phyloP scores from a whole-genome alignment of 108 stramenopile genomes.

The Conticribra weissflogii region DNA sequence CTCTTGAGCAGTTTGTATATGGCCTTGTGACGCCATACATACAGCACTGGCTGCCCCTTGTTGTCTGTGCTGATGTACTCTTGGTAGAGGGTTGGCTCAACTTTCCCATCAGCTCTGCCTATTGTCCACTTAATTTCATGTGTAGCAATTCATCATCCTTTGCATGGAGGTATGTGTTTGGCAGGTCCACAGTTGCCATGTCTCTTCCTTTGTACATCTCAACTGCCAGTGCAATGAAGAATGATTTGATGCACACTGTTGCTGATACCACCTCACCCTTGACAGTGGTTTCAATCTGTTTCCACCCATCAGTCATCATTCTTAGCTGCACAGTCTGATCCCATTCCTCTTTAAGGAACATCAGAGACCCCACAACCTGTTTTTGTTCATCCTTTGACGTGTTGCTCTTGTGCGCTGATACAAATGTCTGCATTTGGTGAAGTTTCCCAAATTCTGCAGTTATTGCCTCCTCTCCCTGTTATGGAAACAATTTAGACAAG shows the following conservation, averaged over 20 bases:
- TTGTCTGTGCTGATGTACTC: no score
- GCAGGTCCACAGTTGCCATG: not conserved
- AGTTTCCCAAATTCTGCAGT: not conserved
- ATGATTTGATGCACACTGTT: no score
- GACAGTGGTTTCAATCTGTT: not conserved
- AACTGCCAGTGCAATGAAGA: not conserved
- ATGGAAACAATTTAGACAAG: not conserved
- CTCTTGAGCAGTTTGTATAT: no score
- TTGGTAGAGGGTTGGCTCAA: no score
- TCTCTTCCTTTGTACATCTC: not conserved
- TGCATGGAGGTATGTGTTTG: conserved; percentile 1
- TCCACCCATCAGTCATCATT: not conserved
- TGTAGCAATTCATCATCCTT: not conserved
- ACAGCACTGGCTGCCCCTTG: no score
- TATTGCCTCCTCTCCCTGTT: not conserved
- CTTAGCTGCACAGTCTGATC: no score
- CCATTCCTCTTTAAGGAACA: no score
- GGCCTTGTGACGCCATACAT: no score
- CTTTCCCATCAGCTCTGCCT: no score
- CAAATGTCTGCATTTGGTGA: not conserved
- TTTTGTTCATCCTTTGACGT: not conserved
- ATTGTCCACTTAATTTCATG: not conserved
- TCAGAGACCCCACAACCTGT: no score
- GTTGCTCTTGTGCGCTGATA: not conserved
- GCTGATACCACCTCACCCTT: not conserved